Evolutionary conservation across 1,284 basidiomycete genomes (phyloP).

Genomic region (Inonotus obliquus): DNA sequence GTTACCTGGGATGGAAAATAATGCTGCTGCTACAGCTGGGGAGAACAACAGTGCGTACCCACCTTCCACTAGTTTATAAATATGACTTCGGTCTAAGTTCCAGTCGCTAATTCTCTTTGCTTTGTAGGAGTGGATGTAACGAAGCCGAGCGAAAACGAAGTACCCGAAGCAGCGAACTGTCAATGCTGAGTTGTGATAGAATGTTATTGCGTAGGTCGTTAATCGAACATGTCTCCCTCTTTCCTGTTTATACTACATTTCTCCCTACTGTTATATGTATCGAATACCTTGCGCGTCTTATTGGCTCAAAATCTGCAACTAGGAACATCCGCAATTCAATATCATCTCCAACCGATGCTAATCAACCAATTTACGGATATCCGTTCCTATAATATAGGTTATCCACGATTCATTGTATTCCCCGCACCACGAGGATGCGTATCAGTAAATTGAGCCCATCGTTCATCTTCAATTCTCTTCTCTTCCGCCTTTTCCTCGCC

Average conservation of each 20-base stretch:
- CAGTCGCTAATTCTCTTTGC: neutral
- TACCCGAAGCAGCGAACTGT: constrained; percentile 76
- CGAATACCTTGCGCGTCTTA: constrained; percentile 7
- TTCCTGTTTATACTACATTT: constrained; percentile 13
- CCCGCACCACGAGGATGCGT: constrained; percentile 79
- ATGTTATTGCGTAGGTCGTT: neutral
- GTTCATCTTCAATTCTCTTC: constrained; percentile 78
- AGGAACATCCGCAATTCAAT: constrained; percentile 7
- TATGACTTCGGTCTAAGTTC: no score
- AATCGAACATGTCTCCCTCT: constrained; percentile 1
- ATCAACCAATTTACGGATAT: no score
- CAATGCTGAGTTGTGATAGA: constrained; percentile 46
- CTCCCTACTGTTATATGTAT: constrained; percentile 8
- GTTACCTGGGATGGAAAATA: constrained; percentile 92
- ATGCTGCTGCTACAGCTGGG: constrained; percentile 56
- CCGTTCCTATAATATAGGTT: no score
- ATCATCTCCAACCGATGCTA: no score
- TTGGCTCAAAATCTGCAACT: constrained; percentile 14
- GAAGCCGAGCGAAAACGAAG: constrained; percentile 51
- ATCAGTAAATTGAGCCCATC: constrained; percentile 84
- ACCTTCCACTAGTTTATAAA: neutral
- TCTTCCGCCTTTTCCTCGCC: constrained; percentile 73
- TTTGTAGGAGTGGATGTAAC: constrained; percentile 76
- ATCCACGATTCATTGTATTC: constrained; percentile 94
- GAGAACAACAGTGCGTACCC: constrained; percentile 63